Base-by-base conservation (phyloP, 345 rosid species). In the Lepidium aucheri region DNA sequence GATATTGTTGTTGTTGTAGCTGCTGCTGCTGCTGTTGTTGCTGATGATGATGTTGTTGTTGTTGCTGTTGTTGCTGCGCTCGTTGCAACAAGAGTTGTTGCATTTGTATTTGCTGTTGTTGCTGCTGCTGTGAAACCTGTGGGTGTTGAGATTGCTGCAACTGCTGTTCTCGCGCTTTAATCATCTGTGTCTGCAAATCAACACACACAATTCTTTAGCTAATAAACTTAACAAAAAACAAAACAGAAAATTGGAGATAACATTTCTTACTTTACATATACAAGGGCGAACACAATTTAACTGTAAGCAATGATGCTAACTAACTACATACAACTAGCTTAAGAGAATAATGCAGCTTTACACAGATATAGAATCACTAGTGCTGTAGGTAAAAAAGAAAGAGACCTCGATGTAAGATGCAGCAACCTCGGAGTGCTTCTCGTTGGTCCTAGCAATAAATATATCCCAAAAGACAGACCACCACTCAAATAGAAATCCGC, bases 381-480 rank as follows among this genome's bases (percentile, higher is more conserved):
- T n/a, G 44, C 28, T 55, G 34, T 18, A 44, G 16, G 55, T 55
- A 44, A 26, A 51, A 50, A 26, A 9, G 60, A 63, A 39, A 58
- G 64, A 40, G 64, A 94, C 99, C 99, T 94, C 97, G 5, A 94
- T 94, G 60, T 90, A 94, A 11, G 99, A 94, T 30, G 99, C 92
- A 16, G 97, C 99, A 80, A 90, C 97, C 72, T 94, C 99, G 6
- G 97, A 94, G 71, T 94, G 99, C 82, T 94, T 94, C 76, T 90
- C 97, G 68, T 94, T 94, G 26, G 97, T 94, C 78, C 97, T 88
- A 22, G 99, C 99, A 76, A 94, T 94, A 65, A 94, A 94, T 64
- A 94, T 94, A 77, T 94, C 99, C 99, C 99, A 94, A 75, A 94
- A 94, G 47, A 94, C 99, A 7, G 99, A 94, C 99, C 99, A 94